Evolutionary conservation across 441 rosid genomes (phyloP), one percentile per base, ranked within the genome.

Genomic region (Syzygium syzygioides): DNA sequence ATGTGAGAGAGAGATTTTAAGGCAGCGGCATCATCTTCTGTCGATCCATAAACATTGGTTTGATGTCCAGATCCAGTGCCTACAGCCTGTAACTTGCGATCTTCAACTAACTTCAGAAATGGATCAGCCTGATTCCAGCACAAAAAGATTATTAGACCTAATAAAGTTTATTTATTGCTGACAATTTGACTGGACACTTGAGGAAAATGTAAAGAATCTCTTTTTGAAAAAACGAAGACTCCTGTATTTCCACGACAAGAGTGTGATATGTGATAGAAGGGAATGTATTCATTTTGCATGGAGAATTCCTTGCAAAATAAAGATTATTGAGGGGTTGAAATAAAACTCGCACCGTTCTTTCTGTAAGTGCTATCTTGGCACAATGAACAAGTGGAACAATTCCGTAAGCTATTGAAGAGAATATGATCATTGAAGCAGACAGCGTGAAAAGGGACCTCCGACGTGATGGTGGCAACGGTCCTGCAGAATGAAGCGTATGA

Each of bases 351-450:
- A 96, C 99, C 94, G 83, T 93, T 93, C 92, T 93, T 89, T 92
- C 98, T 62, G 93, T 90, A 83, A 98, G 95, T 85, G 92, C 85
- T 83, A 79, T 87, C 93, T 96, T 96, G 85, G 96, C 90, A 80
- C 88, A 86, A 86, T 92, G 92, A 89, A 92, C 94, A 89, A 98
- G 93, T 48, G 97, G 90, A 87, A 89, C 88, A 86, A 97, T 94
- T 91, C 92, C 91, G 90, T 89, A 95, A 50, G 98, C 98, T 92
- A 94, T 95, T 56, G 99, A 94, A 86, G 99, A 94, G 91, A 97
- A 98, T 83, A 96, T 94, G 93, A 96, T 93, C 99, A 98, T 98
- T 57, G 99, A 92, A 86, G 95, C 94, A 89, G 99, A 94, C 94
- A 98, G 88, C 86, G 95, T 94, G 89, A 95, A 96, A 87, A 98